Conservation (phyloP, 345 rosid genomes). For the Eucalyptus erythrocorys region DNA sequence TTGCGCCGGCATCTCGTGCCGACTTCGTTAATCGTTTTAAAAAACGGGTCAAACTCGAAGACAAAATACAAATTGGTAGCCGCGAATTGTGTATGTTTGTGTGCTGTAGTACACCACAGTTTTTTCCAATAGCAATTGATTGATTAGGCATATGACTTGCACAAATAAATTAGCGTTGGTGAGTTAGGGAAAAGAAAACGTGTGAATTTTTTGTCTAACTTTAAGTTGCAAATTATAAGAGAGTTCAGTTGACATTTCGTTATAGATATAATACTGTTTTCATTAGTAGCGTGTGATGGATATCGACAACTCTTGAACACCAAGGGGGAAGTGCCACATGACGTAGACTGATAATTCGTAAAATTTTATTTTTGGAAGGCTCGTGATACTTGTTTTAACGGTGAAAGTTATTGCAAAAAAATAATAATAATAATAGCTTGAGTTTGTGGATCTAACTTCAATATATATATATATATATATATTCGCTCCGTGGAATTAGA, state of each 20-base stretch:
- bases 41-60: not conserved
- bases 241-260: not conserved
- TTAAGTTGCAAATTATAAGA: not conserved
- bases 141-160: not conserved
- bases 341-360: rapidly evolving
- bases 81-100: not conserved
- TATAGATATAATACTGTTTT: not conserved
- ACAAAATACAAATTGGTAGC: not conserved
- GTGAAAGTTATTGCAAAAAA: no score
- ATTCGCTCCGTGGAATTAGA: not conserved
- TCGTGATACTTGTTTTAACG: not conserved
- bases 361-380: not conserved
- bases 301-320: not conserved
- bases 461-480: not conserved
- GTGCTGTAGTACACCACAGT: not conserved
- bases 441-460: not conserved
- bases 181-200: not conserved
- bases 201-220: not conserved
- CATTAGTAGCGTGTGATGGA: not conserved
- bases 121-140: not conserved
- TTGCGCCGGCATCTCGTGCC: not conserved
- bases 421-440: not conserved
- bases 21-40: not conserved
- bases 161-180: rapidly evolving
- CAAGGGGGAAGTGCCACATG: not conserved